phyloP scores from a whole-genome alignment of 2,329 filamentous ascomycete species.

The Beauveria varroae region DNA sequence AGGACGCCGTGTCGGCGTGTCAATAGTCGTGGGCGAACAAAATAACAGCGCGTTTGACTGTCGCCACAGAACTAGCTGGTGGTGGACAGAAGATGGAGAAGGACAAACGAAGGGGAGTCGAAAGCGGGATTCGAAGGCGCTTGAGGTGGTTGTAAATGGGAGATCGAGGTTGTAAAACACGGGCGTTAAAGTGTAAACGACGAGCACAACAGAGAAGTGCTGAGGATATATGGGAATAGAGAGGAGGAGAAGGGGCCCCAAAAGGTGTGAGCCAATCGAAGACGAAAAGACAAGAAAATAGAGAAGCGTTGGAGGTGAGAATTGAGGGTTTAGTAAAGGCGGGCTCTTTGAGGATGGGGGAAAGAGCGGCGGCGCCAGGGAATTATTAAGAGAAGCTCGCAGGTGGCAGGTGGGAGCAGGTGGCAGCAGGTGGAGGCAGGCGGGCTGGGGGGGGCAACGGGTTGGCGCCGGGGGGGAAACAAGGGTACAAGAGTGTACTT shows the following conservation, averaged over 20 bases:
- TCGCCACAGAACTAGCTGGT: constrained; percentile 13
- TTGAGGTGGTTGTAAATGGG: not conserved
- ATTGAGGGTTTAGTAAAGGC: not conserved
- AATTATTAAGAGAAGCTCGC: constrained; percentile 8
- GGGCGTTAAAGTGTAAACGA: not conserved
- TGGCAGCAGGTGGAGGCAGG: constrained; percentile 7
- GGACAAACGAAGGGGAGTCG: not conserved
- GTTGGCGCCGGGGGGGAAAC: not conserved
- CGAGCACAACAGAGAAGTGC: not conserved
- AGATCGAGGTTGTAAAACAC: not conserved
- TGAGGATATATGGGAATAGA: not conserved
- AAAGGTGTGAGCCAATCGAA: not conserved
- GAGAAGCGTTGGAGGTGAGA: not conserved
- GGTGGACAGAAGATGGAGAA: constrained; percentile 3
- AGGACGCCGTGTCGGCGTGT: constrained; percentile 17
- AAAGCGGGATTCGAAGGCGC: not conserved
- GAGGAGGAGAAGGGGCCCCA: not conserved
- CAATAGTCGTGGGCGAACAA: constrained; percentile 16
- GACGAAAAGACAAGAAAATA: not conserved
- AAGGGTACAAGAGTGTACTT: constrained; percentile 6
- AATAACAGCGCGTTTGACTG: constrained; percentile 16
- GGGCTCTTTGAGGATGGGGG: not conserved
- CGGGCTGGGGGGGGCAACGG: not conserved
- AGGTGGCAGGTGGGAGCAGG: not conserved
- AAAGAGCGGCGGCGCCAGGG: not conserved